Evolutionary conservation across 306 rosid genomes (phyloP).

Genomic region (Hippophae rhamnoides): DNA sequence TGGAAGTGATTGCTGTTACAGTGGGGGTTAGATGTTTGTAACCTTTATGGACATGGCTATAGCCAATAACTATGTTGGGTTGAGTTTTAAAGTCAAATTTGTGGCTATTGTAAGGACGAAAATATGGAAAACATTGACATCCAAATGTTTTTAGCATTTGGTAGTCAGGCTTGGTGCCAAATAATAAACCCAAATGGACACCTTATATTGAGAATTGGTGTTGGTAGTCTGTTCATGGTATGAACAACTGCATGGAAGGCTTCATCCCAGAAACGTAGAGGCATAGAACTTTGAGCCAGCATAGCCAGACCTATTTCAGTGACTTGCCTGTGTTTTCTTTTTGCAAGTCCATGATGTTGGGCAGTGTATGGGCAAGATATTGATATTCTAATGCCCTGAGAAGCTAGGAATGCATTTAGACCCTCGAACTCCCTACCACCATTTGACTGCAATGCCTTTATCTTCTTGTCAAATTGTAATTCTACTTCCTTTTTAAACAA

Average conservation of each 20-base stretch:
- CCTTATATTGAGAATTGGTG: background rate
- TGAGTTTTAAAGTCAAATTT: background rate
- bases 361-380: background rate
- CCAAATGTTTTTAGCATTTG: background rate
- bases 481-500: background rate
- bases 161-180: background rate
- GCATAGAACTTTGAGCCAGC: background rate
- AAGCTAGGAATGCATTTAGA: background rate
- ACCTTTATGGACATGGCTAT: background rate
- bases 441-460: background rate
- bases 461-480: too few species aligned
- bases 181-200: background rate
- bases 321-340: background rate
- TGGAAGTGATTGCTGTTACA: too few species aligned
- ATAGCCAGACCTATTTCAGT: background rate
- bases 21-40: background rate
- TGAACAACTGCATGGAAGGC: background rate
- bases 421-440: background rate
- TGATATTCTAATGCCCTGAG: background rate
- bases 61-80: background rate
- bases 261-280: background rate
- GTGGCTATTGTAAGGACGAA: background rate
- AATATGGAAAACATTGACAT: too few species aligned
- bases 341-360: background rate
- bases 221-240: background rate